phyloP scores from a whole-genome alignment of 495 filamentous ascomycete genomes.

The Neurospora cerealis region DNA sequence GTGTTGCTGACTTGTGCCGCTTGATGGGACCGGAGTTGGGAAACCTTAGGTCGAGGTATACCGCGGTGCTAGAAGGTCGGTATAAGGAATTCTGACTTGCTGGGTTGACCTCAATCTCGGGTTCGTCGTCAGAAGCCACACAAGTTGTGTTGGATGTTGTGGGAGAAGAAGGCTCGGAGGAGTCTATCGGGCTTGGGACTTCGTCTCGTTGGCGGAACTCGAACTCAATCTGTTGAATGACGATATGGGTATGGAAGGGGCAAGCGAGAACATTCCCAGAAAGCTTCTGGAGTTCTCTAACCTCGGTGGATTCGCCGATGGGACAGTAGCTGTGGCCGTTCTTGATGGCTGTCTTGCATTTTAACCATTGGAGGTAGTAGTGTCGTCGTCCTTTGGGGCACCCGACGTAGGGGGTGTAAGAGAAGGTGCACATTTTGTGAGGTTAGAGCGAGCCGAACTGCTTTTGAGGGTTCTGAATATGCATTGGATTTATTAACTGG shows the following conservation, averaged over 20 bases:
- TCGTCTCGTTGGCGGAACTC: background rate
- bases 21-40: background rate
- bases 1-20: background rate
- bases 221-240: slow-evolving; percentile 17
- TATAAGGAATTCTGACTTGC: background rate
- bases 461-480: background rate
- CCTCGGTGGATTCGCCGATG: slow-evolving; percentile 9
- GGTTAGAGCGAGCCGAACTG: background rate
- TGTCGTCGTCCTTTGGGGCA: slow-evolving; percentile 16
- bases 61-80: background rate
- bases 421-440: slow-evolving; percentile 22
- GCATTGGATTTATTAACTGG: background rate
- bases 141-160: background rate
- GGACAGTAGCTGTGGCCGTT: slow-evolving; percentile 15
- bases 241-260: slow-evolving; percentile 19
- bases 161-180: background rate
- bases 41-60: background rate
- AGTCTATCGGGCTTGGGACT: background rate
- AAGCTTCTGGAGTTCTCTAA: slow-evolving; percentile 13
- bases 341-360: slow-evolving; percentile 18
- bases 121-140: background rate
- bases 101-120: background rate
- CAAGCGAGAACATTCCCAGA: slow-evolving; percentile 19
- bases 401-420: slow-evolving; percentile 22
- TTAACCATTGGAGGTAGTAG: slow-evolving; percentile 25